These are phyloP conservation scores for Tilletia caries DNA, from an alignment of 1,284 basidiomycete genomes.

Conservation along the genomic window DNA sequence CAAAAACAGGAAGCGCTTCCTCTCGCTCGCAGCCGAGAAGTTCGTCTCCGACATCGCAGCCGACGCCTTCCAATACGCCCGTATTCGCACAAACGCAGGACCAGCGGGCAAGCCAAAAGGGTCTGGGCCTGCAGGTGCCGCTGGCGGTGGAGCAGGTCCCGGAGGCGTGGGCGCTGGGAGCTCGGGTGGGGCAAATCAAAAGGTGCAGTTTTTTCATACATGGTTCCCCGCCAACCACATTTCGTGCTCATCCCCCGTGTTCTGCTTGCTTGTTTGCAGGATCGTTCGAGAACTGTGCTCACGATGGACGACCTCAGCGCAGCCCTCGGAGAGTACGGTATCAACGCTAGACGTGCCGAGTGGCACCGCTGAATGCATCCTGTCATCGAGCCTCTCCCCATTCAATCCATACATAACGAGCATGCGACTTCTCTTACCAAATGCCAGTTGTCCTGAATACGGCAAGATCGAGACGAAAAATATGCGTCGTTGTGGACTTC, in stretches of 20 bases:
- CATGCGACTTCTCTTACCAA: too few species aligned
- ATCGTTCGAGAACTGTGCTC: slow-evolving; percentile 89
- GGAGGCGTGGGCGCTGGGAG: slow-evolving; percentile 10
- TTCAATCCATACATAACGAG: too few species aligned
- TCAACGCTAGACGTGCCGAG: slow-evolving; percentile 48
- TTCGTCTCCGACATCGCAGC: slow-evolving; percentile 95
- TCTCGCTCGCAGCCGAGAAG: slow-evolving; percentile 94
- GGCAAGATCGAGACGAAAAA: too few species aligned
- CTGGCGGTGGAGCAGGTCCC: slow-evolving; percentile 15
- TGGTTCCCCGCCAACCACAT: background rate
- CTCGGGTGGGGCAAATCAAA: background rate
- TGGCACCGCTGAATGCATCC: slow-evolving; percentile 42
- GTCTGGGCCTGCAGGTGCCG: slow-evolving; percentile 20
- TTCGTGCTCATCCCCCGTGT: background rate
- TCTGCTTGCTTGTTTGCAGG: slow-evolving; percentile 45
- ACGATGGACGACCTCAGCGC: slow-evolving; percentile 95
- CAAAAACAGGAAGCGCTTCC: slow-evolving; percentile 68
- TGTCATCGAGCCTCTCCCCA: too few species aligned
- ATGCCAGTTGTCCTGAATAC: too few species aligned
- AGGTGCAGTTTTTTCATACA: background rate
- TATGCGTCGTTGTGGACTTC: too few species aligned
- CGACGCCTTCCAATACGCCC: slow-evolving; percentile 95
- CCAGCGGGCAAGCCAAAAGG: slow-evolving; percentile 50
- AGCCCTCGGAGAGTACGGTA: slow-evolving; percentile 86
- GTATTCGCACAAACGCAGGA: slow-evolving; percentile 69